These are phyloP conservation scores for Epithemia pelagica DNA, from an alignment of 108 stramenopile genomes.

Conservation along the genomic window DNA sequence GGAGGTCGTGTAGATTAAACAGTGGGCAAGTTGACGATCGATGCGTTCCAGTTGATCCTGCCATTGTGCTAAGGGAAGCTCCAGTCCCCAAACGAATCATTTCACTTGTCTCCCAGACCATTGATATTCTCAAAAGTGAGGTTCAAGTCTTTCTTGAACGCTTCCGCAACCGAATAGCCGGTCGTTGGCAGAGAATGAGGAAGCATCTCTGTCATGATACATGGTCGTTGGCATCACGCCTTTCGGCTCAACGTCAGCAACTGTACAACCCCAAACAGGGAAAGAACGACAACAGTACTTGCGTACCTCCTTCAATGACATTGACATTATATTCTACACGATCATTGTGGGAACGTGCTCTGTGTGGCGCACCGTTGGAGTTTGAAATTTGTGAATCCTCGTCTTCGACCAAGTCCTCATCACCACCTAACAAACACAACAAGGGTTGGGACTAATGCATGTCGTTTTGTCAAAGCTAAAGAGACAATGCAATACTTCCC, in stretches of 20 bases:
- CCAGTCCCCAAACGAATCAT: conserved; percentile 1
- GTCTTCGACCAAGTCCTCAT: not conserved
- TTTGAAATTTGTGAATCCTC: conserved; percentile 3
- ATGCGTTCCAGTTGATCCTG: not conserved
- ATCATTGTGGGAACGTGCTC: not conserved
- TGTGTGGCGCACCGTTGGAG: not conserved
- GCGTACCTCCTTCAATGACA: not conserved
- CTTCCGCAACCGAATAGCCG: not conserved
- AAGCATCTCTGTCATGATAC: not conserved
- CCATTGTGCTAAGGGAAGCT: not conserved
- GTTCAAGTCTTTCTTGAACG: not conserved
- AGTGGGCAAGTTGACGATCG: not conserved
- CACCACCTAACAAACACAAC: not conserved
- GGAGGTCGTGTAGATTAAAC: conserved; percentile 59
- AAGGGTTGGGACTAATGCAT: no score
- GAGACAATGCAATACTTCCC: no score
- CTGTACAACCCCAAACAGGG: not conserved
- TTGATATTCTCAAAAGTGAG: conserved; percentile 1
- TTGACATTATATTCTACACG: not conserved
- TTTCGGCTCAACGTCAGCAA: not conserved
- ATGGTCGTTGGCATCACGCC: not conserved
- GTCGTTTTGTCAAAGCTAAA: no score
- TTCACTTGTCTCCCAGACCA: conserved; percentile 1
- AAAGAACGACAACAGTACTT: not conserved
- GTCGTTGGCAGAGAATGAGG: not conserved